Percentiles rank a stretch among this genome's conserved stretches.
Evolutionary conservation across 78 protist genomes (phyloP).

Genomic region (Dictyostelium capitatum): DNA sequence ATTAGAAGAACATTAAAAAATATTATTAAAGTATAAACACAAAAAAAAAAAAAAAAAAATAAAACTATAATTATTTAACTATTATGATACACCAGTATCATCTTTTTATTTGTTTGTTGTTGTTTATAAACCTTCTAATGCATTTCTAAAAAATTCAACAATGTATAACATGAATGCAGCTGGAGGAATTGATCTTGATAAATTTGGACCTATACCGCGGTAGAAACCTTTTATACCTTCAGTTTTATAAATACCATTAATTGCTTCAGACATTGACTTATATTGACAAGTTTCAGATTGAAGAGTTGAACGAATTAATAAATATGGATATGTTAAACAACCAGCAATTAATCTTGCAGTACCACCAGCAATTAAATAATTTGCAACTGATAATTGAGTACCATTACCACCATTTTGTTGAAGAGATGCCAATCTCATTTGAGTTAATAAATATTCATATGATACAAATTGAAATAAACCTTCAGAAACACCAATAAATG

Average conservation of each 20-base stretch:
- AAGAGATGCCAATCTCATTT: neutral
- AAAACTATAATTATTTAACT: no score
- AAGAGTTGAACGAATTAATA: slow-evolving; percentile 51
- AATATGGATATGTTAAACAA: slow-evolving; percentile 49
- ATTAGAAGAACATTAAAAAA: slow-evolving; percentile 6
- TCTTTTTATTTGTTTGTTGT: no score
- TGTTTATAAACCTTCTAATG: neutral
- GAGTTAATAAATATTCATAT: slow-evolving; percentile 46
- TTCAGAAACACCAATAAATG: slow-evolving; percentile 76
- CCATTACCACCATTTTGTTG: neutral
- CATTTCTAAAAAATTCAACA: slow-evolving; percentile 64
- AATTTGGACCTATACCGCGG: slow-evolving; percentile 59
- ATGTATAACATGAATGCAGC: slow-evolving; percentile 76
- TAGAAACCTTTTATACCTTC: slow-evolving; percentile 66
- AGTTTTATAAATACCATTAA: slow-evolving; percentile 17
- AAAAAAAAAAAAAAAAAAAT: no score
- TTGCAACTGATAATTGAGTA: neutral
- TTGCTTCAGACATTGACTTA: slow-evolving; percentile 50
- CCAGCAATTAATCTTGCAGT: slow-evolving; percentile 67
- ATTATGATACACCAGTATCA: no score
- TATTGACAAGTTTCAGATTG: slow-evolving; percentile 63
- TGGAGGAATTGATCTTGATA: slow-evolving; percentile 51
- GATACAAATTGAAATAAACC: slow-evolving; percentile 81
- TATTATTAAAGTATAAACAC: neutral
- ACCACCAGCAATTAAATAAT: slow-evolving; percentile 62